These are phyloP conservation scores for Diddensiella santjacobensis DNA, from an alignment of 805 yeast species.

Conservation along the genomic window DNA sequence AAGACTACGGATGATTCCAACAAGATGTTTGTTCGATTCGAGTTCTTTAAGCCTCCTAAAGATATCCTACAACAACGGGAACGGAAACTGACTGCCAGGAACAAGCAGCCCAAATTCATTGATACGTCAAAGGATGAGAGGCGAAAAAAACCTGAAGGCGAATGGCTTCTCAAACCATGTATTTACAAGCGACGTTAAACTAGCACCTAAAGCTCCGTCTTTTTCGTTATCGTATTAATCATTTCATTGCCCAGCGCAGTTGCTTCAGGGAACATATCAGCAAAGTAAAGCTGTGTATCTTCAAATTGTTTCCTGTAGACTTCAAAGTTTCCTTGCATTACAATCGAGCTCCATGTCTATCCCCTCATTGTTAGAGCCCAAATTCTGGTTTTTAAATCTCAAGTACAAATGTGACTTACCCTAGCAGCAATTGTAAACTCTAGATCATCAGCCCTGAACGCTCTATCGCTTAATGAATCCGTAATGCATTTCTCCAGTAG, in stretches of 20 bases:
- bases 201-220: slow-evolving; percentile 17
- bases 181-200: slow-evolving; percentile 79
- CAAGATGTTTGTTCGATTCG: slow-evolving; percentile 93
- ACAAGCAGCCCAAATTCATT: slow-evolving; percentile 44
- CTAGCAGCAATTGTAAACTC: slow-evolving; percentile 91
- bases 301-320: slow-evolving; percentile 71
- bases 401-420: slow-evolving; percentile 9
- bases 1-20: slow-evolving; percentile 81
- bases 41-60: slow-evolving; percentile 81
- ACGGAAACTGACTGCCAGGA: slow-evolving; percentile 30
- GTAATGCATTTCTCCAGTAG: slow-evolving; percentile 74
- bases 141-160: slow-evolving; percentile 70
- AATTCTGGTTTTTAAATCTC: not conserved
- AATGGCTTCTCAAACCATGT: slow-evolving; percentile 93
- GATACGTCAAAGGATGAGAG: slow-evolving; percentile 59
- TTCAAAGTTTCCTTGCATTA: slow-evolving; percentile 68
- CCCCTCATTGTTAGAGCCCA: not conserved
- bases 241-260: slow-evolving; percentile 86
- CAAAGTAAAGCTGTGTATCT: slow-evolving; percentile 75
- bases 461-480: slow-evolving; percentile 60
- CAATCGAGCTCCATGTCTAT: slow-evolving; percentile 71
- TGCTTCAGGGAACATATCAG: slow-evolving; percentile 85
- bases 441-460: slow-evolving; percentile 83
- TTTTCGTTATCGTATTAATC: slow-evolving; percentile 70
- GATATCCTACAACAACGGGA: slow-evolving; percentile 59